Base-by-base conservation (phyloP, 1,139 yeast genomes). In the Pichiaceae sp. region DNA sequence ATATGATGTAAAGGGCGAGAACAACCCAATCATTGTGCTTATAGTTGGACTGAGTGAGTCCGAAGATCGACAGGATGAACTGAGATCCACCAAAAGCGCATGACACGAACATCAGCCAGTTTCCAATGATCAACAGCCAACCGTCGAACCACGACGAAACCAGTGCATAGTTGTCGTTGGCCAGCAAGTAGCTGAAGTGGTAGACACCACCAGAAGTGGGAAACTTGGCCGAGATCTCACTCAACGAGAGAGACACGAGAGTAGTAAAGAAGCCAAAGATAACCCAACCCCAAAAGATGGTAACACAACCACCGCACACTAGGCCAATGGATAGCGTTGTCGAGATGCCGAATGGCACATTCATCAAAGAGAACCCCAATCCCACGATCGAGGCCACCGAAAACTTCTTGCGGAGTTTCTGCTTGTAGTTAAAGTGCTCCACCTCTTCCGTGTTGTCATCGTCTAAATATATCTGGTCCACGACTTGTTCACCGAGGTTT, bases 151-250 rank as follows among this genome's bases (percentile, higher is more conserved):
- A 81, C 4, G 85, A 76, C 38, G 76, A 63, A 3, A 71, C 54
- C 33, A 69, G 56, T 5, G 82, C 70, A 42, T 74, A 72, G 36
- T 63, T 64, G 4, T 72, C 72, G 39, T 70, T 71, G 27, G 86
- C 77, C 32, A 82, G 58, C 40, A 81, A 72, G 6, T 85, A 83
- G 50, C 85, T 76, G 56, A 80, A 80, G 44, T 81, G 89, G 52
- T 81, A 83, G 1, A 81, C 78, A 15, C 81, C 81, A 21, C 81
- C 81, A 3, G 85, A 81, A 21, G 82, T 75, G 0, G 91, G 91
- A 47, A 76, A 81, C 48, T 79, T 81, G 4, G 85, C 76, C 1
- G 79, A 72, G 43, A 81, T 77, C 52, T 81, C 91, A 43, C 85
- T 76, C 28, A 81, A 57, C 26, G 86, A 78, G 20, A 79, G 56